These are phyloP conservation scores for Kondoa malvinella DNA, from an alignment of 768 basidiomycete species.

Conservation along the genomic window DNA sequence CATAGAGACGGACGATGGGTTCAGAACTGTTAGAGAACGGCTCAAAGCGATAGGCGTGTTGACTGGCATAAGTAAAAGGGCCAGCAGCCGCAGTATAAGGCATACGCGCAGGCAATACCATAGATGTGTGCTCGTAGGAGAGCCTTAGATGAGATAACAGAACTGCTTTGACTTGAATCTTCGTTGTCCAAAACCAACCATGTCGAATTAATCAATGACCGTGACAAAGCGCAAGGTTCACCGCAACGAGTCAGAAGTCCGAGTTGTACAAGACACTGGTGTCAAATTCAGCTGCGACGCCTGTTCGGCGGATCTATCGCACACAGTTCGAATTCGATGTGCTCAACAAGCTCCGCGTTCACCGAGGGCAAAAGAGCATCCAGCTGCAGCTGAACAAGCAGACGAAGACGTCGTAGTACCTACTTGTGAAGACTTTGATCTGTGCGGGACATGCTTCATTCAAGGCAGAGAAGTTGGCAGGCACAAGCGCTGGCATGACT, in stretches of 20 bases:
- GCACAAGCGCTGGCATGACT: slow-evolving; percentile 72
- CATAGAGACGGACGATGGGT: too few relatives aligned
- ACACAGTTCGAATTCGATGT: slow-evolving; percentile 92
- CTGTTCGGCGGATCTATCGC: slow-evolving; percentile 75
- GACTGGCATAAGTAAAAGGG: too few relatives aligned
- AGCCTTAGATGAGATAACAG: too few relatives aligned
- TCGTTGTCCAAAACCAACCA: not conserved
- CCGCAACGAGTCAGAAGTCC: slow-evolving; percentile 12
- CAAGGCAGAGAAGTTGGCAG: slow-evolving; percentile 70
- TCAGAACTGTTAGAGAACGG: too few relatives aligned
- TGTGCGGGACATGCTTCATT: slow-evolving; percentile 85
- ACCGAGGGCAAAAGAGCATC: slow-evolving; percentile 1
- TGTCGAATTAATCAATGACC: slow-evolving; percentile 13
- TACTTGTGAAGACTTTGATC: slow-evolving; percentile 60
- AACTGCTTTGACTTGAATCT: not conserved
- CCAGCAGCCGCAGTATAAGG: too few relatives aligned
- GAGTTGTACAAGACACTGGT: slow-evolving; percentile 12
- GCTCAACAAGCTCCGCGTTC: slow-evolving; percentile 38
- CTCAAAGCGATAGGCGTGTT: too few relatives aligned
- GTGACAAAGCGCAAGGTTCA: slow-evolving; percentile 24
- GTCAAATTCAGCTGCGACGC: slow-evolving; percentile 43
- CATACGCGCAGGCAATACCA: too few relatives aligned
- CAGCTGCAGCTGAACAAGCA: not conserved
- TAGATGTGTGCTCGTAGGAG: too few relatives aligned
- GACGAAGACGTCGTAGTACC: slow-evolving; percentile 30